phyloP scores from a whole-genome alignment of 306 rosid genomes.

The Echinosophora koreensis region DNA sequence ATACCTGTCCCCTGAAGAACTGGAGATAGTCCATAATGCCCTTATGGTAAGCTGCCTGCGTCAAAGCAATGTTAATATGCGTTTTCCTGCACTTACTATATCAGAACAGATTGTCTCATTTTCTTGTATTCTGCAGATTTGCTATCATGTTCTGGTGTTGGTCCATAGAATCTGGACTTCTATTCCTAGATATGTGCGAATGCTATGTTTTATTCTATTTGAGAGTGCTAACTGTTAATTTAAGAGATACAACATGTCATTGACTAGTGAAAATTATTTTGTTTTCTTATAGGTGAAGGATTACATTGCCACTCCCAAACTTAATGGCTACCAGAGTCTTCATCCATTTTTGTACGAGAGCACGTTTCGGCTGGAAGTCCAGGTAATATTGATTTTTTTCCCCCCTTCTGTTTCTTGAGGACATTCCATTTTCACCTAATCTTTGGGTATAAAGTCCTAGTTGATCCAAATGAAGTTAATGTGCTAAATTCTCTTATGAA shows the following conservation, averaged over 20 bases:
- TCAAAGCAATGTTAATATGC: constrained; percentile 29
- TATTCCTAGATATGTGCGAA: constrained; percentile 93
- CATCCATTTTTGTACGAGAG: constrained; percentile 97
- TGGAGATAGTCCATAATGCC: constrained; percentile 87
- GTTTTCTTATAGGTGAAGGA: constrained; percentile 77
- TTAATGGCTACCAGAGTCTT: constrained; percentile 98
- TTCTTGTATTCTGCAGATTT: constrained; percentile 70
- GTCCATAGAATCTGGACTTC: constrained; percentile 98
- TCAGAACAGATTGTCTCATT: constrained; percentile 37
- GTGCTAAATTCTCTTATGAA: constrained; percentile 27
- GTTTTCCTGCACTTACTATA: too few relatives aligned
- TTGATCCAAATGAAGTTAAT: constrained; percentile 33
- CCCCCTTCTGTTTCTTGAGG: constrained; percentile 8
- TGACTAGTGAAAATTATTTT: constrained; percentile 33
- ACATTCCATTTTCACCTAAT: constrained; percentile 30
- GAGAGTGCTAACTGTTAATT: constrained; percentile 22
- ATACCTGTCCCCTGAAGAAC: constrained; percentile 79
- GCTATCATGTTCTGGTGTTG: constrained; percentile 96
- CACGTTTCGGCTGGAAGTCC: constrained; percentile 92
- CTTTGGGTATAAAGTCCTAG: constrained; percentile 31
- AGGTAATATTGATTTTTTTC: constrained; percentile 59
- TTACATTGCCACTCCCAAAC: constrained; percentile 96
- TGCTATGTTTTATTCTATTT: constrained; percentile 52
- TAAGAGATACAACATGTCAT: constrained; percentile 32
- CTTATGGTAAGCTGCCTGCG: constrained; percentile 71